A percentile compares a stretch with the other conserved stretches of the same genome.
phyloP scores from a whole-genome alignment of 257 asterid genomes.

The Mentha longifolia region DNA sequence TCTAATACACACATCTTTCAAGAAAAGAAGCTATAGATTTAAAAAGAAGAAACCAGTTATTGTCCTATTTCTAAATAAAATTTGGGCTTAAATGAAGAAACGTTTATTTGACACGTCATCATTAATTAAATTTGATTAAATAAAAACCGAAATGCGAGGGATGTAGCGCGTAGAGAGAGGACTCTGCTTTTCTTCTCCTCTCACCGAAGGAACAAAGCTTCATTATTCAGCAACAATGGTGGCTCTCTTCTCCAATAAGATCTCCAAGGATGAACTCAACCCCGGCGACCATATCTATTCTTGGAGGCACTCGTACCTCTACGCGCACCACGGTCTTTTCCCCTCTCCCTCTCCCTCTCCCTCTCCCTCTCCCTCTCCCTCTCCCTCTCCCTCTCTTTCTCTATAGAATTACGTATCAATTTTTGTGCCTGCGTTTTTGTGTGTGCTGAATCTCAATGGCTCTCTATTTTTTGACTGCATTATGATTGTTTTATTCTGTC shows the following conservation, averaged over 20 bases:
- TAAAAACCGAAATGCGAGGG: not conserved
- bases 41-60: too few relatives aligned
- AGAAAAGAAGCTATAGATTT: too few relatives aligned
- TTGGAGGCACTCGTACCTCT: conserved; percentile 77
- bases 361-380: too few relatives aligned
- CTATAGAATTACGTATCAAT: not conserved
- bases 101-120: not conserved
- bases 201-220: conserved; percentile 17
- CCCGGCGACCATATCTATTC: conserved; percentile 91
- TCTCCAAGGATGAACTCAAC: conserved; percentile 52
- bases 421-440: not conserved
- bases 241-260: conserved; percentile 72
- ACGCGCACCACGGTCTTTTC: conserved; percentile 77
- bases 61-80: not conserved
- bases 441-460: not conserved
- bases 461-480: conserved; percentile 14
- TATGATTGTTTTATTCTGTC: not conserved
- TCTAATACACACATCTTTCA: too few relatives aligned
- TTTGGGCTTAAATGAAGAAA: not conserved
- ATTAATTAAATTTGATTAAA: too few relatives aligned
- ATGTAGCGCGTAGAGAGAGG: not conserved
- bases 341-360: conserved; percentile 10
- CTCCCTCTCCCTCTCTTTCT: too few relatives aligned
- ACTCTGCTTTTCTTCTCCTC: conserved; percentile 24
- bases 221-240: conserved; percentile 35